Evolutionary conservation across 768 basidiomycete genomes (phyloP).

Genomic region (Mycena galericulata): DNA sequence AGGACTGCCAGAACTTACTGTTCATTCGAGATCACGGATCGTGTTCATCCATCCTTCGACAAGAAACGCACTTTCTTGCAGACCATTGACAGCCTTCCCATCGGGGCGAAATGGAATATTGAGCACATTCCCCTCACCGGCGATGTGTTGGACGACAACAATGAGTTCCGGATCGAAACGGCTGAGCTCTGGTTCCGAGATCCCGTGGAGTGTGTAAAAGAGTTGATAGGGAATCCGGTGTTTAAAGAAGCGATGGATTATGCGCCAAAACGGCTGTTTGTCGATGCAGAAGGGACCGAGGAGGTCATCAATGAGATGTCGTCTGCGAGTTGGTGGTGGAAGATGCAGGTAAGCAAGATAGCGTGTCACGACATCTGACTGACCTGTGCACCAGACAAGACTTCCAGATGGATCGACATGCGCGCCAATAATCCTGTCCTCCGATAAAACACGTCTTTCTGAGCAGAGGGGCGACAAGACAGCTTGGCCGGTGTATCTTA

Average conservation of each 20-base stretch:
- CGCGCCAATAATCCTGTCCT: slow-evolving; percentile 47
- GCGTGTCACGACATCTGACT: background rate
- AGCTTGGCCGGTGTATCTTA: slow-evolving; percentile 51
- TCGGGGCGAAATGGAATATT: slow-evolving; percentile 38
- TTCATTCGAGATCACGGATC: background rate
- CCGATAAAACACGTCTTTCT: slow-evolving; percentile 50
- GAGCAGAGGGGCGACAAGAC: slow-evolving; percentile 46
- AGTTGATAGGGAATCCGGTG: slow-evolving; percentile 40
- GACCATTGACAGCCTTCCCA: slow-evolving; percentile 39
- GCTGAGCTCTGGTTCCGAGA: slow-evolving; percentile 44
- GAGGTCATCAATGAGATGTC: slow-evolving; percentile 43
- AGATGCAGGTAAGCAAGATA: slow-evolving; percentile 38
- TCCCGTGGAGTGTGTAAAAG: slow-evolving; percentile 40
- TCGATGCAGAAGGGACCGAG: background rate
- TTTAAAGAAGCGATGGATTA: slow-evolving; percentile 44
- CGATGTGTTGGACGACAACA: slow-evolving; percentile 30
- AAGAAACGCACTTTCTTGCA: slow-evolving; percentile 34
- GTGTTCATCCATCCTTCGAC: background rate
- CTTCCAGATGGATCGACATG: slow-evolving; percentile 33
- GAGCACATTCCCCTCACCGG: slow-evolving; percentile 37
- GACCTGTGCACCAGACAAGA: slow-evolving; percentile 25
- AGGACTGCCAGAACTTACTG: background rate
- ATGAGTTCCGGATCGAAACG: slow-evolving; percentile 18
- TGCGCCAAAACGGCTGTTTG: slow-evolving; percentile 36
- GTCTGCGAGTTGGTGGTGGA: slow-evolving; percentile 49